Percentiles rank a stretch among this genome's conserved stretches.
Conservation (phyloP, 2,329 filamentous ascomycete species). For the Cryphonectria nitschkei region DNA sequence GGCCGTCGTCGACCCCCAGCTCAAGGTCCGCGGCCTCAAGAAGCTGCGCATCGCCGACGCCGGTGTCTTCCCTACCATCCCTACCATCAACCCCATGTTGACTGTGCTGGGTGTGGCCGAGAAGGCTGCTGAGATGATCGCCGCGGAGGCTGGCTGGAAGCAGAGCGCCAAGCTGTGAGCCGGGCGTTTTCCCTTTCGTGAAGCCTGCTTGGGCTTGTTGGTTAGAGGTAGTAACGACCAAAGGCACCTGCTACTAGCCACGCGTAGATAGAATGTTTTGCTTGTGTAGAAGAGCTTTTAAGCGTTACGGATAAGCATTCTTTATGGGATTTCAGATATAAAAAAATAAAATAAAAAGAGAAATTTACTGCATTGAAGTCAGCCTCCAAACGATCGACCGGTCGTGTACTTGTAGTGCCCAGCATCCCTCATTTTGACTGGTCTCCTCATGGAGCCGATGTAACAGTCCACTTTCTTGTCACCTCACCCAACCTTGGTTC, state of each 20-base stretch:
- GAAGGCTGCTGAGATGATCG: constrained; percentile 82
- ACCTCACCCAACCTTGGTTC: no score
- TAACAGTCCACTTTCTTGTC: background rate
- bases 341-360: background rate
- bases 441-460: background rate
- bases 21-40: constrained; percentile 74
- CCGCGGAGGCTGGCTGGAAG: constrained; percentile 63
- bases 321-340: background rate
- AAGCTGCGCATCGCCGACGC: constrained; percentile 82
- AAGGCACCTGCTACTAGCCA: background rate
- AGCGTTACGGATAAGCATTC: background rate
- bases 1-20: constrained; percentile 78
- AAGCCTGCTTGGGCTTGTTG: background rate
- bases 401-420: background rate
- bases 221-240: background rate
- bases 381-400: background rate
- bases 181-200: background rate
- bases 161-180: constrained; percentile 39
- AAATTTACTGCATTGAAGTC: background rate
- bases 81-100: constrained; percentile 85
- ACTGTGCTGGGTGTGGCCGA: constrained; percentile 85
- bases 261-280: background rate
- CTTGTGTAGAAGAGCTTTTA: background rate
- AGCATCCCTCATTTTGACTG: background rate
- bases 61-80: constrained; percentile 86